phyloP scores from a whole-genome alignment of 352 stramenopile species.

The Pythium guiyangense region DNA sequence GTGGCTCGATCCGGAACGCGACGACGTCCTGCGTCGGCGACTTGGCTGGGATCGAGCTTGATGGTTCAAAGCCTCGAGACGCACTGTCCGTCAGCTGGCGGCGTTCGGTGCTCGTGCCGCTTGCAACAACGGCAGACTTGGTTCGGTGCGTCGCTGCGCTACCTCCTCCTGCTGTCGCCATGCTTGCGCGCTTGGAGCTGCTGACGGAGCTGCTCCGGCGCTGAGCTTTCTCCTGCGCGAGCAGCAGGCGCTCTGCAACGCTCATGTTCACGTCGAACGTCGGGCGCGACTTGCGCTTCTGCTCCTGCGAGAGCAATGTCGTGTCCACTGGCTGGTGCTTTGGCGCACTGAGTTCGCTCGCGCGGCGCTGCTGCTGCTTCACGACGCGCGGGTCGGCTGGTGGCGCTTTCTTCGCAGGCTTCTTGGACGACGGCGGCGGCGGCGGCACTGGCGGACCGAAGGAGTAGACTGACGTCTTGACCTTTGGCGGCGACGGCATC shows the following conservation, averaged over 20 bases:
- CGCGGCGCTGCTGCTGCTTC: conserved; percentile 45
- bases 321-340: conserved; percentile 60
- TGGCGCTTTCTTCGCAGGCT: conserved; percentile 26
- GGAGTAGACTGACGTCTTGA: conserved; percentile 42
- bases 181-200: background rate
- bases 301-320: conserved; percentile 44
- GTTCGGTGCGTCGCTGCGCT: conserved; percentile 19
- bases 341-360: conserved; percentile 58
- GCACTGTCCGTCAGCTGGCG: background rate
- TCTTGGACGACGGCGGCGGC: conserved; percentile 17
- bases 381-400: conserved; percentile 29
- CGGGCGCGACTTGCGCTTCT: conserved; percentile 54
- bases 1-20: conserved; percentile 17
- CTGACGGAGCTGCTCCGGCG: conserved; percentile 19
- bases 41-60: background rate
- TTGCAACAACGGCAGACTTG: conserved; percentile 6
- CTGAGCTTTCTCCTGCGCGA: conserved; percentile 43
- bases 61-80: background rate
- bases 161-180: conserved; percentile 16
- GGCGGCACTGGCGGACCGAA: conserved; percentile 44
- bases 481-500: conserved; percentile 39
- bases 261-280: conserved; percentile 64
- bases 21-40: conserved; percentile 10
- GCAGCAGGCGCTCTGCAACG: conserved; percentile 53
- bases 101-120: background rate